Percentiles rank a stretch among this genome's conserved stretches.
Evolutionary conservation across 2,329 filamentous ascomycete genomes (phyloP).

Genomic region (Onygenales sp.): DNA sequence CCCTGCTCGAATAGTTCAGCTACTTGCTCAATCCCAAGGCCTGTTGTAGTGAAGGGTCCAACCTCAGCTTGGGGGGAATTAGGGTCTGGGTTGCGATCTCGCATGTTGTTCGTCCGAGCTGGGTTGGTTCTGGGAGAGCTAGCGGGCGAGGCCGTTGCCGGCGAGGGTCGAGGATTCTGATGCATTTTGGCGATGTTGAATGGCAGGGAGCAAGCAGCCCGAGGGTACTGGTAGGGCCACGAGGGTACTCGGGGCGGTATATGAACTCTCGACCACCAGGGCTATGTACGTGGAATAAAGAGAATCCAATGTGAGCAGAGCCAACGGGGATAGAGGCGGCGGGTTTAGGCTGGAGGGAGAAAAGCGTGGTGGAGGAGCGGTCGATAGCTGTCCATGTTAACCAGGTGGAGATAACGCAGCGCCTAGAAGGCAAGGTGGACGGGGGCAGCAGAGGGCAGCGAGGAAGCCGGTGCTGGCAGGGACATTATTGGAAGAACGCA

Average conservation of each 20-base stretch:
- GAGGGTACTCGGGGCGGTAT: not conserved
- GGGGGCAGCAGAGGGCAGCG: not conserved
- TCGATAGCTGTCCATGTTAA: conserved; percentile 32
- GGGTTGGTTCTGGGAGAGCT: conserved; percentile 64
- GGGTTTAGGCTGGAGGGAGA: conserved; percentile 26
- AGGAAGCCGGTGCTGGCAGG: not conserved
- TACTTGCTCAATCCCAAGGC: conserved; percentile 41
- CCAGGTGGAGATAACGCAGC: conserved; percentile 7
- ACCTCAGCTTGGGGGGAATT: conserved; percentile 46
- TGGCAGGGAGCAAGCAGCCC: not conserved
- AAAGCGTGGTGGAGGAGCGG: conserved; percentile 18
- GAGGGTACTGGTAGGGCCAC: not conserved
- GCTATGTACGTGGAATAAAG: not conserved
- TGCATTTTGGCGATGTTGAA: conserved; percentile 54
- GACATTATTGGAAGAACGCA: not conserved
- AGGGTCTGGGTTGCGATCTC: conserved; percentile 49
- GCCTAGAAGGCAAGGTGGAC: not conserved
- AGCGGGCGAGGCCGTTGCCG: conserved; percentile 63
- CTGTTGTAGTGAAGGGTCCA: conserved; percentile 41
- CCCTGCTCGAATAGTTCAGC: conserved; percentile 34
- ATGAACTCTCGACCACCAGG: not conserved
- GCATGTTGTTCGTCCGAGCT: conserved; percentile 65
- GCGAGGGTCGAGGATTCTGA: conserved; percentile 72
- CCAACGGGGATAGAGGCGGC: conserved; percentile 11
- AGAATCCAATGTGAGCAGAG: not conserved